Conservation (phyloP, 2,329 filamentous ascomycete genomes). For the Aspergillus arachidicola region DNA sequence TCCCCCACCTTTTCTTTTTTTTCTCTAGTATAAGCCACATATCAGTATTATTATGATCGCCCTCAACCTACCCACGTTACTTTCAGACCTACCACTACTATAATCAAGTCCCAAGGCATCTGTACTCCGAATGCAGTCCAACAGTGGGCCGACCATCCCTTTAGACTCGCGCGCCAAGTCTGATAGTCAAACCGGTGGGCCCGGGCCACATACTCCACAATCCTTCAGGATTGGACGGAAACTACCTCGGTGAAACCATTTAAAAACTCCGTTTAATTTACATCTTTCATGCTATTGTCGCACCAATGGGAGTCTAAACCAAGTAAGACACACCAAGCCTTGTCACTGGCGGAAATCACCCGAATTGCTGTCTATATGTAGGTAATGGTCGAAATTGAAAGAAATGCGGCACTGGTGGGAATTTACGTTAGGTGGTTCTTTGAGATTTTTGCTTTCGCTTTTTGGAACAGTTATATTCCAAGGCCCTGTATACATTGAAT, state of each 20-base stretch:
- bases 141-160: neutral
- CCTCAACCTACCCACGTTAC: neutral
- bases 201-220: neutral
- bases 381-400: neutral
- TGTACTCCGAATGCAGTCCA: neutral
- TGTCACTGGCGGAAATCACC: neutral
- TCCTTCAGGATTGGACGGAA: neutral
- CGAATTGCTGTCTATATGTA: neutral
- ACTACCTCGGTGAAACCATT: neutral
- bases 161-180: neutral
- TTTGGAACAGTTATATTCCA: no score
- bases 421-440: no score
- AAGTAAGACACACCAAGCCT: constrained; percentile 1
- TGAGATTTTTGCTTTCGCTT: no score
- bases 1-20: no score
- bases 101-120: neutral
- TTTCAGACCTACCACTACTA: no score
- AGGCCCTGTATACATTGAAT: no score
- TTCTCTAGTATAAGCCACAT: neutral
- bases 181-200: neutral
- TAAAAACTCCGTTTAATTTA: neutral
- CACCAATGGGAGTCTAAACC: neutral
- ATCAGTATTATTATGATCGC: neutral
- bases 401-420: neutral
- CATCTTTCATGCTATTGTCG: neutral